phyloP scores from a whole-genome alignment of 2,329 filamentous ascomycete genomes.

The Anisogramma anomala region DNA sequence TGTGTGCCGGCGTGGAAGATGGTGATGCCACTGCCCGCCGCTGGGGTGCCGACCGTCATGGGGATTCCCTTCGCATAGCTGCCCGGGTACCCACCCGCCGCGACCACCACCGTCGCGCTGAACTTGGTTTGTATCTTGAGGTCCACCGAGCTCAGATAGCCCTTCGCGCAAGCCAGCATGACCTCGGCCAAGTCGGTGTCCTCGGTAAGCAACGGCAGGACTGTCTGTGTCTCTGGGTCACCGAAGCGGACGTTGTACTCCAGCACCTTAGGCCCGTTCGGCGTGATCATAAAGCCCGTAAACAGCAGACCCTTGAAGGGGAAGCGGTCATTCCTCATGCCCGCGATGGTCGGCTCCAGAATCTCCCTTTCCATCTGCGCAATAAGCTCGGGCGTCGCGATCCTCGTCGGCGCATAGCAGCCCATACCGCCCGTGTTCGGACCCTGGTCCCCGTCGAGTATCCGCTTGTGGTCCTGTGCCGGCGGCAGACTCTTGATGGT shows the following conservation, averaged over 20 bases:
- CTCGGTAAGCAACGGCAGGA: conserved; percentile 63
- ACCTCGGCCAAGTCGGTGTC: conserved; percentile 79
- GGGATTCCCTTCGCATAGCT: conserved; percentile 68
- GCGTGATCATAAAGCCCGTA: conserved; percentile 89
- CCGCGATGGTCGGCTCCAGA: conserved; percentile 79
- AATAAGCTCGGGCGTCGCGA: conserved; percentile 64
- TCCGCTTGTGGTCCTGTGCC: conserved; percentile 93
- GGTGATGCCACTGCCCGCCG: conserved; percentile 42
- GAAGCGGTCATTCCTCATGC: conserved; percentile 71
- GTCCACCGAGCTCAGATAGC: conserved; percentile 57
- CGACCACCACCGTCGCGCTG: conserved; percentile 87
- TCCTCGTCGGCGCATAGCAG: conserved; percentile 83
- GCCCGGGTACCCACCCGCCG: conserved; percentile 82
- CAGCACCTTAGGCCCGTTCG: conserved; percentile 65
- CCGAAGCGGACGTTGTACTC: conserved; percentile 93
- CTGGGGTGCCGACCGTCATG: conserved; percentile 38
- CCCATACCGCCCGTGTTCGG: conserved; percentile 98
- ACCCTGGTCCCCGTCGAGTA: conserved; percentile 78
- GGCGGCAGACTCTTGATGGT: conserved; percentile 74
- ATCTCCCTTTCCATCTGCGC: conserved; percentile 69
- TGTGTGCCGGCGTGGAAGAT: conserved; percentile 92
- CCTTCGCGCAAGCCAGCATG: conserved; percentile 73
- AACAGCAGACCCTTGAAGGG: conserved; percentile 68
- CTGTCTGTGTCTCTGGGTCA: conserved; percentile 81
- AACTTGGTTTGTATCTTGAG: conserved; percentile 59